phyloP scores from a whole-genome alignment of 2,329 filamentous ascomycete genomes.

The Aspergillus calidoustus region DNA sequence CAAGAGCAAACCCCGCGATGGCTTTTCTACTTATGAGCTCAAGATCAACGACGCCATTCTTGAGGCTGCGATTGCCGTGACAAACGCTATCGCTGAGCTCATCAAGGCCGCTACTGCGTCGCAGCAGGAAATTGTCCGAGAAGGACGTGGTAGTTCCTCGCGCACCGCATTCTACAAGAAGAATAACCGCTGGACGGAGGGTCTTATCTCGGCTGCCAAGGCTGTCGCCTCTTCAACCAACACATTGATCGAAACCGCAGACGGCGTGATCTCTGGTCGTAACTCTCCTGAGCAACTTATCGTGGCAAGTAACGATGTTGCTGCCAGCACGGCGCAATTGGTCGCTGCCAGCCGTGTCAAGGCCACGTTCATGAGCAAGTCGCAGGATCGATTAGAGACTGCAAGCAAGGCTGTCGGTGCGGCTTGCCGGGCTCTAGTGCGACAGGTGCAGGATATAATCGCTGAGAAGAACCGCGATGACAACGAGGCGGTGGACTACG shows the following conservation, averaged over 20 bases:
- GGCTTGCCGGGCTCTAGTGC: constrained; percentile 83
- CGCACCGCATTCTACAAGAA: constrained; percentile 98
- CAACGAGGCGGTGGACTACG: constrained; percentile 80
- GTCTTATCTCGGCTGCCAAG: constrained; percentile 95
- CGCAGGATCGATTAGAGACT: constrained; percentile 85
- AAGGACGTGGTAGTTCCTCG: constrained; percentile 84
- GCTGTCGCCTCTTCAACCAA: constrained; percentile 93
- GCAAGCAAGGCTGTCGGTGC: constrained; percentile 91
- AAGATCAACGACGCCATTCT: constrained; percentile 95
- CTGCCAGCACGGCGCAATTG: constrained; percentile 92
- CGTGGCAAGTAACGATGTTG: constrained; percentile 95
- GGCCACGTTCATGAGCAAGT: constrained; percentile 97
- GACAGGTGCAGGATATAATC: constrained; percentile 94
- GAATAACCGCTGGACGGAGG: constrained; percentile 99
- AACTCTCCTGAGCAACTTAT: constrained; percentile 97
- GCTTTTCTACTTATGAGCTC: constrained; percentile 94
- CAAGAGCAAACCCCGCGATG: constrained; percentile 94
- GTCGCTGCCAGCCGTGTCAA: constrained; percentile 96
- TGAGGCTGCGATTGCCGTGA: constrained; percentile 89
- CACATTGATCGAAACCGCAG: constrained; percentile 95
- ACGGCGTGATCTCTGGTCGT: constrained; percentile 88
- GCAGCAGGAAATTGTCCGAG: constrained; percentile 94
- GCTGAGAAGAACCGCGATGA: constrained; percentile 81
- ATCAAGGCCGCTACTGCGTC: constrained; percentile 94
- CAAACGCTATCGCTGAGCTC: constrained; percentile 87